Evolutionary conservation across 768 basidiomycete genomes (phyloP), one percentile per base, ranked within the genome.

Genomic region (Peribolospora kevripleyi): DNA sequence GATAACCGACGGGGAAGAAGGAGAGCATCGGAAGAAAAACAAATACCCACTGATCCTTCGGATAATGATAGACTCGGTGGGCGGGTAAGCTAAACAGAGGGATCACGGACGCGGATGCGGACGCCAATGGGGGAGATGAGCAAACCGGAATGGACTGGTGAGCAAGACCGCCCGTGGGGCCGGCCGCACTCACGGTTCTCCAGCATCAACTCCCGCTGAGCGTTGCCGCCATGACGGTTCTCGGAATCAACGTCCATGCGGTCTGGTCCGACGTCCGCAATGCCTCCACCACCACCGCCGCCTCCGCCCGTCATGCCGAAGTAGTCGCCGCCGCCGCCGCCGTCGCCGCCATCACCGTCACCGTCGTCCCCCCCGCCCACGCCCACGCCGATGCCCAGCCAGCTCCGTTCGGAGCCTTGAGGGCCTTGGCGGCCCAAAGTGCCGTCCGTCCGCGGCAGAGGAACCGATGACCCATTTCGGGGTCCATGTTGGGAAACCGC

Each of bases 361-460:
- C 56, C 25, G 43, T 43, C 39, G 56, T 54, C 5, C 42, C 53
- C 6, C 10, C 46, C 3, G 13, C 52, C 42, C 55, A 57, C 8
- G 42, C 56, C 0, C 0, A 5, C 3, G 55, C 56, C 36, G 6
- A n/a, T 6, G n/a, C 53, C 11, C 40, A 50, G 13, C 14, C 41
- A n/a, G 49, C 50, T 13, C 13, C 51, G 25, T 52, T 51, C 46
- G 43, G 36, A 5, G 51, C 50, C 3, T 25, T 7, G 2, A 25
- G 49, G 4, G 53, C 54, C 40, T 59, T 37, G 58, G 55, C n/a
- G 51, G 58, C 50, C 55, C 53, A 14, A 6, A 54, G 43, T 3
- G 57, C 57, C 6, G 46, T 54, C 8, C 41, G 56, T 52, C 42
- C 7, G 59, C 59, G 50, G 36, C 55, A 8, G 7, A 3, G 9